Base-by-base conservation (phyloP, 2,329 filamentous ascomycete genomes). In the Sarocladium kiliense region DNA sequence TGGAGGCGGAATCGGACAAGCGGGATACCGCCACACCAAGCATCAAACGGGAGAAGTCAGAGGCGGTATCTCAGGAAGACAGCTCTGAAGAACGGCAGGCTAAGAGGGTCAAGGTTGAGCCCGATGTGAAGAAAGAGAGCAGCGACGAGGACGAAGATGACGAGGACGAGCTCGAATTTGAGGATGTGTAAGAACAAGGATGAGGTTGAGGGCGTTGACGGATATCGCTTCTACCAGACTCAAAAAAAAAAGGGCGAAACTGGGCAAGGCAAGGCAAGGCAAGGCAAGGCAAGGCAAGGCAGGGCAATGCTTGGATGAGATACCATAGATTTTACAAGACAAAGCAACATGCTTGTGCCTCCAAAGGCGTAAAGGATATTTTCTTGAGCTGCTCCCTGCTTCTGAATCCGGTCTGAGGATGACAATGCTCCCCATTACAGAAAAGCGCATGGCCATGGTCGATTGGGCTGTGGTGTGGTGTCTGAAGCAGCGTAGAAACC, bases 21-120 rank as follows among this genome's bases (percentile, higher is more conserved):
- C 67, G 61, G 30, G 74, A 70, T 2, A 68, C 71, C 3, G 57
- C 60, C 23, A 65, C 65, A 56, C 62, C 62, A 55, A 61, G 61
- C 25, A 60, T 67, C 19, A 77, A 75, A 60, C 63, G 63, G 21
- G 72, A 72, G 23, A 58, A 64, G 7, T 67, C 67, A 2, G 63
- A 62, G 21, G 64, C 63, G 16, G 54, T 61, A 9, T 62, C 59
- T 10, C 60, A 58, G 39, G 61, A 62, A 42, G 65, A 64, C 18
- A 65, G 62, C 39, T 61, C 66, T 1, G 79, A 79, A 56, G 74
- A 73, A 21, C 68, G 74, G 37, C 74, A 78, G 12, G 69, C 75
- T 10, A 89, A 89, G 72, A 80, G 80, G 58, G 75, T 82, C 44
- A 86, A 84, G 67, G 66, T 86, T 18, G 84, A 86, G 54, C 63